phyloP scores from a whole-genome alignment of 2,329 filamentous ascomycete species.

The Apiospora malaysiana region DNA sequence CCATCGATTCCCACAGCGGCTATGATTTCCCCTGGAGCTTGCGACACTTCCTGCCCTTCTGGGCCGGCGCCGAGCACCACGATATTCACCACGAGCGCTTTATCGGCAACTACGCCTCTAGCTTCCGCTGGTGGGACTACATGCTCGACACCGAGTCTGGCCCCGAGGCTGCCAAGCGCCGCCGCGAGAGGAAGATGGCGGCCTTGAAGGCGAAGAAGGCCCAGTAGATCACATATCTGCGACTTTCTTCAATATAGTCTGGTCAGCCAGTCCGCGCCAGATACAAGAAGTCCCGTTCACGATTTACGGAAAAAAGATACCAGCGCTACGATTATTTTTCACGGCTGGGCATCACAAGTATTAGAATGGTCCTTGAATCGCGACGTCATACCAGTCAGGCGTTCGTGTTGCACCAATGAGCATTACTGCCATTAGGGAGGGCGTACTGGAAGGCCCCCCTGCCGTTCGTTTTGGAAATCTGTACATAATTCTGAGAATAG shows the following conservation, averaged over 20 bases:
- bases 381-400: neutral
- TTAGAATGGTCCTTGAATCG: slow-evolving; percentile 8
- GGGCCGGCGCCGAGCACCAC: slow-evolving; percentile 96
- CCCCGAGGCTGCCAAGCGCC: slow-evolving; percentile 81
- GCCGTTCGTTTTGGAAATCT: slow-evolving; percentile 12
- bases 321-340: neutral
- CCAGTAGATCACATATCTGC: slow-evolving; percentile 52
- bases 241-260: neutral
- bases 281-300: neutral
- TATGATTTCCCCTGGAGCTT: slow-evolving; percentile 99
- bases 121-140: slow-evolving; percentile 99
- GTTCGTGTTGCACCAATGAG: neutral
- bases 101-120: slow-evolving; percentile 96
- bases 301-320: slow-evolving; percentile 10
- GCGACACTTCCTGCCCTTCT: slow-evolving; percentile 95
- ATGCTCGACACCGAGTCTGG: slow-evolving; percentile 91
- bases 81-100: slow-evolving; percentile 98
- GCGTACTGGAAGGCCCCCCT: slow-evolving; percentile 14
- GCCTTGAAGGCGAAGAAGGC: slow-evolving; percentile 71
- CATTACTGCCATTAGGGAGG: slow-evolving; percentile 3
- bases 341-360: neutral
- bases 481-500: slow-evolving; percentile 18
- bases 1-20: slow-evolving; percentile 95
- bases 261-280: neutral
- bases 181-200: slow-evolving; percentile 77